Evolutionary conservation across 2,329 filamentous ascomycete genomes (phyloP).

Genomic region (Fusarium equiseti): DNA sequence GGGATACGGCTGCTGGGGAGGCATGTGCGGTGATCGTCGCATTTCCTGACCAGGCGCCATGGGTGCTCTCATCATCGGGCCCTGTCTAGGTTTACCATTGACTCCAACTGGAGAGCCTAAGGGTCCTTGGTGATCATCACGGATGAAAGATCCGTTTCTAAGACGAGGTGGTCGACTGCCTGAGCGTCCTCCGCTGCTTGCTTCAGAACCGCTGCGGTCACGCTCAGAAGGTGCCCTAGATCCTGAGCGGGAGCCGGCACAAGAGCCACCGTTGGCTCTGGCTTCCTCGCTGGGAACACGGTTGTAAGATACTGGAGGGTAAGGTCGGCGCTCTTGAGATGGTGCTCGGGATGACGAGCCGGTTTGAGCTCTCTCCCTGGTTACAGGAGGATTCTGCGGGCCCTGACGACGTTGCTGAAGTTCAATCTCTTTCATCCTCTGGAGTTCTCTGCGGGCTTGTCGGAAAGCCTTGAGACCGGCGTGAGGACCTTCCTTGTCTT

Average conservation of each 20-base stretch:
- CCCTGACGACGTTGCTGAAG: slow-evolving; percentile 57
- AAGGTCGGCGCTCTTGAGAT: slow-evolving; percentile 58
- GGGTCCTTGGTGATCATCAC: slow-evolving; percentile 53
- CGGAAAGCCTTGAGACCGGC: slow-evolving; percentile 68
- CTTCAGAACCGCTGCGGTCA: slow-evolving; percentile 67
- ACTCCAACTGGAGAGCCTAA: slow-evolving; percentile 37
- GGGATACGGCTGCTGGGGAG: slow-evolving; percentile 54
- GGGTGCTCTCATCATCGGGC: slow-evolving; percentile 57
- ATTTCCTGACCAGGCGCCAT: slow-evolving; percentile 62
- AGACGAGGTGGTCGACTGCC: slow-evolving; percentile 56
- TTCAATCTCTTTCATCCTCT: slow-evolving; percentile 67
- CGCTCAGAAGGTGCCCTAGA: slow-evolving; percentile 58
- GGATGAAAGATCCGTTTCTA: slow-evolving; percentile 54
- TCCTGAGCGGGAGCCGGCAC: slow-evolving; percentile 38
- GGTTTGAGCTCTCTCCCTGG: slow-evolving; percentile 40
- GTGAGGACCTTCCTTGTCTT: slow-evolving; percentile 57
- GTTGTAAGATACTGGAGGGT: slow-evolving; percentile 58
- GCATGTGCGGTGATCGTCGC: slow-evolving; percentile 60
- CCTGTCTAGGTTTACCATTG: slow-evolving; percentile 48
- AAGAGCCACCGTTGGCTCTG: slow-evolving; percentile 43
- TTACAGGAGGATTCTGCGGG: slow-evolving; percentile 15
- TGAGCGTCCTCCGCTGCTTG: slow-evolving; percentile 60
- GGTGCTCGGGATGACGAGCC: slow-evolving; percentile 51
- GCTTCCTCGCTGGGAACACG: slow-evolving; percentile 60
- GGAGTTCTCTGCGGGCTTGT: slow-evolving; percentile 68